Evolutionary conservation across 495 filamentous ascomycete species (phyloP).

Genomic region (Aspergillus panamensis): DNA sequence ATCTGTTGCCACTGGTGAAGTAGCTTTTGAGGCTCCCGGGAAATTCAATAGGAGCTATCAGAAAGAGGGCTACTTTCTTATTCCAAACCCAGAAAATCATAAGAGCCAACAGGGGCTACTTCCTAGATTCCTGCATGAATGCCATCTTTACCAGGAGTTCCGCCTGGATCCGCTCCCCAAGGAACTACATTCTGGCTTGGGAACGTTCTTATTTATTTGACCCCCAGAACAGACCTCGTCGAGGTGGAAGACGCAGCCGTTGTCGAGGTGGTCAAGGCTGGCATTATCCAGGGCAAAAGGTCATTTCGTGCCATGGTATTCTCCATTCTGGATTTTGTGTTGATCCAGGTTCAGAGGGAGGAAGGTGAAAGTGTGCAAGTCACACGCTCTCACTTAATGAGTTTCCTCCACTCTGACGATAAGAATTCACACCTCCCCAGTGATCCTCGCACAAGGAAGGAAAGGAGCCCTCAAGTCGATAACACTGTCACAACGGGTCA

Average conservation of each 20-base stretch:
- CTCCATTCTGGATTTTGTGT: constrained; percentile 19
- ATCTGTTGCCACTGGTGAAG: constrained; percentile 21
- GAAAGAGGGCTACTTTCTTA: constrained; percentile 17
- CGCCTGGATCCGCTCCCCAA: constrained; percentile 20
- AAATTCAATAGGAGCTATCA: constrained; percentile 12
- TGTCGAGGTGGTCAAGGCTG: constrained; percentile 16
- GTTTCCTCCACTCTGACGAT: constrained; percentile 17
- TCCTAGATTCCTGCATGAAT: constrained; percentile 17
- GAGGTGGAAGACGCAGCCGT: constrained; percentile 21
- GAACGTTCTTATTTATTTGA: constrained; percentile 19
- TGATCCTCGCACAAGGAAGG: constrained; percentile 13
- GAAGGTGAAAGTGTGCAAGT: constrained; percentile 7
- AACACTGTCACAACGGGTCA: background rate
- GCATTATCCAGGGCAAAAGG: constrained; percentile 12
- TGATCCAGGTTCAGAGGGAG: constrained; percentile 9
- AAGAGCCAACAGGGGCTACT: constrained; percentile 7
- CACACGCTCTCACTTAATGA: constrained; percentile 13
- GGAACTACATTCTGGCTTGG: constrained; percentile 18
- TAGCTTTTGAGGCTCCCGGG: constrained; percentile 5
- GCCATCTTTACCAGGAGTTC: constrained; percentile 14
- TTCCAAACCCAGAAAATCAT: background rate
- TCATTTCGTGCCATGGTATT: constrained; percentile 21
- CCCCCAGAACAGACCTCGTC: constrained; percentile 17
- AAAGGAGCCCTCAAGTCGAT: background rate
- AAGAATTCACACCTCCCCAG: constrained; percentile 6